Evolutionary conservation across 805 yeast genomes (phyloP), one percentile per base, ranked within the genome.

Genomic region (Nakazawaea ishiwadae): DNA sequence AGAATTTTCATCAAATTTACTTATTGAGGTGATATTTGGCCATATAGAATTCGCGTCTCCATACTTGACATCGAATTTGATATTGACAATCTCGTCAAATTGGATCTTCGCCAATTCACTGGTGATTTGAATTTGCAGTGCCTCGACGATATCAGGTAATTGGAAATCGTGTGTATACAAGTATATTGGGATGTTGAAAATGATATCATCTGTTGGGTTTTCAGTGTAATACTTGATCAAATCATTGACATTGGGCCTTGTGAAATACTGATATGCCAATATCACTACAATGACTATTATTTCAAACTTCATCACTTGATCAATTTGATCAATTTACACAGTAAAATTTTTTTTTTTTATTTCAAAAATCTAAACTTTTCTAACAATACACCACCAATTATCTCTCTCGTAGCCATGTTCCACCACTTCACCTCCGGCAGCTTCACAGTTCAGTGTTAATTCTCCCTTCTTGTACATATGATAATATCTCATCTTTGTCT

Each of bases 391-490:
- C 85, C 96, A 91, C 98, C 98, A 93, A 54, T 91, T 91, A 56
- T 91, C 99, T 55, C 75, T 77, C 58, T 93, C 98, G 56, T 91
- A 93, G 0, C 99, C 99, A 32, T 74, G 65, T 20, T 73, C 77
- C 0, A 84, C 69, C 0, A 90, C 68, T 4, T 42, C 50, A 1
- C 82, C 90, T 2, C 96, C 96, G 0, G 96, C 96, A 19, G 55
- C 54, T 16, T 51, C 54, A 19, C 85, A 84, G 53, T 91, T 87
- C 4, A 73, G 75, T 35, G 73, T 82, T 33, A 93, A 67, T 57
- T 93, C 99, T 1, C 96, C 97, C 46, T 84, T 63, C 43, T 71
- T 74, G 59, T 93, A 93, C 35, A 93, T 62, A 58, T 93, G 99
- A 54, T 93, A 93, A 55, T 81, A 93, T 51, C 99, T 73, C 63